phyloP scores from a whole-genome alignment of 1,139 yeast species.

The Scheffersomyces lignicola region DNA sequence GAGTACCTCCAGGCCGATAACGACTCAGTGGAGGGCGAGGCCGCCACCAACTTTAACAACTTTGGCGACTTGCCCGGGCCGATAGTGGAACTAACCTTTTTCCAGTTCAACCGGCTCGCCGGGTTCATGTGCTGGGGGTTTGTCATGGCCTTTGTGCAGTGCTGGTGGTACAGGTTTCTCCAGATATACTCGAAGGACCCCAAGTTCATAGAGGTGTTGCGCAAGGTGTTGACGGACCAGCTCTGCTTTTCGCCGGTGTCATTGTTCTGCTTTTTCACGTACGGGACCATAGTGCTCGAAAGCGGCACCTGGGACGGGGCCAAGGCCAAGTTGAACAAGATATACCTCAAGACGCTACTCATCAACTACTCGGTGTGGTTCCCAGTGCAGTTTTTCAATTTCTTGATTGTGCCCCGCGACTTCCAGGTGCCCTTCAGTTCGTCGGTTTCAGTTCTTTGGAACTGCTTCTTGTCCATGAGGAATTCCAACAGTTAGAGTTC shows the following conservation, averaged over 20 bases:
- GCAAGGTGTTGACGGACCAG: slow-evolving; percentile 89
- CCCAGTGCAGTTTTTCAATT: slow-evolving; percentile 86
- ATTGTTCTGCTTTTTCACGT: slow-evolving; percentile 75
- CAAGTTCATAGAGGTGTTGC: slow-evolving; percentile 74
- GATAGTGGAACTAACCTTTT: slow-evolving; percentile 34
- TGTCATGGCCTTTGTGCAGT: slow-evolving; percentile 77
- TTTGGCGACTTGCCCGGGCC: slow-evolving; percentile 8
- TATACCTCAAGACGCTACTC: slow-evolving; percentile 74
- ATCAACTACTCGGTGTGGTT: slow-evolving; percentile 93
- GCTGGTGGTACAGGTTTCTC: slow-evolving; percentile 84
- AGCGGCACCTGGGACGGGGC: slow-evolving; percentile 69
- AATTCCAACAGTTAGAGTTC: slow-evolving; percentile 36
- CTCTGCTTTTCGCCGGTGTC: slow-evolving; percentile 86
- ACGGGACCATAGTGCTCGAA: slow-evolving; percentile 81
- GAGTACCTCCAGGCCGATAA: slow-evolving; percentile 37
- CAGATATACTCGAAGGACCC: slow-evolving; percentile 84
- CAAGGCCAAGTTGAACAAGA: slow-evolving; percentile 57
- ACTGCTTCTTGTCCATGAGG: slow-evolving; percentile 82
- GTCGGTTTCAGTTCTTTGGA: slow-evolving; percentile 88
- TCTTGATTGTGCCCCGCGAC: slow-evolving; percentile 72
- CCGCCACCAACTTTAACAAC: slow-evolving; percentile 7
- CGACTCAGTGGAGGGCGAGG: slow-evolving; percentile 14
- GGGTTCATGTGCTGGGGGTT: slow-evolving; percentile 91
- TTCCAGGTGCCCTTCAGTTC: slow-evolving; percentile 92
- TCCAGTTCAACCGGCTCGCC: slow-evolving; percentile 68